Evolutionary conservation across 768 basidiomycete genomes (phyloP), one percentile per base, ranked within the genome.

Genomic region (Xerocomus spinulosus): DNA sequence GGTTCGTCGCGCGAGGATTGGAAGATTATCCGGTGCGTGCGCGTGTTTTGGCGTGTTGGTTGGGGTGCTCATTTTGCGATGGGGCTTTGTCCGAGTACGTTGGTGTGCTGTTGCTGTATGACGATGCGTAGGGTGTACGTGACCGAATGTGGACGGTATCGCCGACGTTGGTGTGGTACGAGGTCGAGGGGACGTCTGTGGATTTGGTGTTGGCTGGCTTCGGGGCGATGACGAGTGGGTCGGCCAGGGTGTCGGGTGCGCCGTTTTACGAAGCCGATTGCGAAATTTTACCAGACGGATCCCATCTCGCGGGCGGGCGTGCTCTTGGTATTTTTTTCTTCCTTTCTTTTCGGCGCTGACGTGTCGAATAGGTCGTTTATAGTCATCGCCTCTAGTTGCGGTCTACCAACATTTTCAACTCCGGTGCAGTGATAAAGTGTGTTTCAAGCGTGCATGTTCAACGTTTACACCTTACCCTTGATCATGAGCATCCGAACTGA

Each of bases 101-200:
- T n/a, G 90, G 84, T 18, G 57, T 68, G 0, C 83, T 89, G 15
- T 66, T 98, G 42, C 91, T 92, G 0, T 99, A 99, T 62, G 92
- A 96, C 57, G 88, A 93, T 57, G 77, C 89, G 12, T 70, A 93
- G 6, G 73, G 76, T 38, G 72, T 99, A 37, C 81, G 94, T 30
- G 92, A 97, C 61, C 81, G 96, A 29, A 81, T 98, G 80, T 97
- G 95, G 95, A 93, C 95, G 64, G 83, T 99, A 54, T 88, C 91
- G 18, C 96, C 96, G 2, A 77, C 90, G 2, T 73, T 97, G 23
- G 82, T 95, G 30, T 77, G 92, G 53, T 93, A 94, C 62, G 92
- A 94, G 57, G 70, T 73, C 36, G 96, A 98, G 70, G 72, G 68
- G 20, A 90, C 87, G 2, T 92, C 90, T 3, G 53, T 68, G 1